Base-by-base conservation (phyloP, 139 green algal species). In the Coelastrella sp. region DNA sequence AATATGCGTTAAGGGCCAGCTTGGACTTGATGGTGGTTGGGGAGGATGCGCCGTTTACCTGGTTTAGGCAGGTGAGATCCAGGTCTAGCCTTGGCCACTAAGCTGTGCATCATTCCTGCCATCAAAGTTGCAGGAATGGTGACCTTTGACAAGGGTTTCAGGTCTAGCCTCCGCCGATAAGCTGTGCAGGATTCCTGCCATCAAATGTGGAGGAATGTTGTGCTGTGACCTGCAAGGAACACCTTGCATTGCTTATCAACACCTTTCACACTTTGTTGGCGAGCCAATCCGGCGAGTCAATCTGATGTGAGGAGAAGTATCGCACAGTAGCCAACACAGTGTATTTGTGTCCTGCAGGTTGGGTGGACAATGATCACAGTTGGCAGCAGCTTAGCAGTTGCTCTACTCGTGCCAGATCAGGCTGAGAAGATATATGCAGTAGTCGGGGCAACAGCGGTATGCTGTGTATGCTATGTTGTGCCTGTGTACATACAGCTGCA, bases 371-470 rank as follows among this genome's bases (percentile, higher is more conserved):
- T 63, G 2, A 25, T 51, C 35, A 85, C 82, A 68, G 57, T 91
- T 21, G 57, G 66, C 27, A 85, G 74, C n/a, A 74, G 83, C n/a
- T 63, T 90, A 50, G 34, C 34, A 8, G 81, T 94, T 5, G 89
- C 90, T 8, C 43, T 74, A 4, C 35, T 75, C 15, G 89, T 88
- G 27, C 88, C 86, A 4, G 75, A 69, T 11, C 51, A 82, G 23
- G 75, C 75, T 37, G 75, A 82, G 53, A 82, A 82, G 75, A 89
- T 94, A 27, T 92, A 94, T 38, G 86, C 90, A 13, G 80, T 96
- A 30, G 94, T 92, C 4, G 93, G 92, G 0, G 93, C 91, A 48
- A 95, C 91, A 3, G 93, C 88, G 3, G 92, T 96, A 27, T 93
- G 90, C 73, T 74, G 94, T 37, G 88, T 92, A 27, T 94, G 88